Conservation (phyloP, 2,329 filamentous ascomycete genomes). For the Phialophora verrucosa region DNA sequence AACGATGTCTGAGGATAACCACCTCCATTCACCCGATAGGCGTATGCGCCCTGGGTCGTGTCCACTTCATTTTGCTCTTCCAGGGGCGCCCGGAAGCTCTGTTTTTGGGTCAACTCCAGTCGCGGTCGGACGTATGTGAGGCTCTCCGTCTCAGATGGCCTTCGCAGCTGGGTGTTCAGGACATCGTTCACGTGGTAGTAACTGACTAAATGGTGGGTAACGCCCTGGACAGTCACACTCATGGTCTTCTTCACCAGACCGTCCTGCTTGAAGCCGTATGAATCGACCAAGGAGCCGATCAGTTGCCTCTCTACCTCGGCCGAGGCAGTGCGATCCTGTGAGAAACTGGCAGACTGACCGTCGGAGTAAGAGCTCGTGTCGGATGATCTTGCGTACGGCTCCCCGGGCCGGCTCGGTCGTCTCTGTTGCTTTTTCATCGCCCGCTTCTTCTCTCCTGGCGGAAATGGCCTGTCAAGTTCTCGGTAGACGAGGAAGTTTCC, state of each 20-base stretch:
- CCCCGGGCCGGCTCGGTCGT: conserved; percentile 58
- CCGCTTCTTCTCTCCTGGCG: conserved; percentile 82
- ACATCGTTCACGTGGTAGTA: conserved; percentile 87
- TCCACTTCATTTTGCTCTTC: conserved; percentile 63
- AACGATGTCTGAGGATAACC: conserved; percentile 36
- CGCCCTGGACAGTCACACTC: conserved; percentile 74
- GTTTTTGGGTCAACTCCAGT: conserved; percentile 62
- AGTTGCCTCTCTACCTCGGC: conserved; percentile 63
- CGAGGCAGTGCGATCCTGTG: conserved; percentile 48
- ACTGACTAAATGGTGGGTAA: conserved; percentile 83
- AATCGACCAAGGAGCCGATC: conserved; percentile 85
- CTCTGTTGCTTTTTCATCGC: conserved; percentile 72
- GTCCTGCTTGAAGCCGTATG: conserved; percentile 81
- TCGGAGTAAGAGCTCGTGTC: conserved; percentile 48
- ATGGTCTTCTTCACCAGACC: conserved; percentile 94
- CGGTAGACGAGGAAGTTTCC: conserved; percentile 86
- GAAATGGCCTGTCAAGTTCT: conserved; percentile 77
- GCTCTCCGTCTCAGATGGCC: conserved; percentile 62
- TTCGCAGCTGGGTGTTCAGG: conserved; percentile 62
- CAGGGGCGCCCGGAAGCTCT: conserved; percentile 70
- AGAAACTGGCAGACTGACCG: conserved; percentile 43
- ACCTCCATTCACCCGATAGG: conserved; percentile 47
- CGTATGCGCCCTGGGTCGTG: conserved; percentile 47
- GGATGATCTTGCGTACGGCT: conserved; percentile 54
- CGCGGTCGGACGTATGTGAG: conserved; percentile 62